Conservation (phyloP, 768 basidiomycete species). For the Rhodotorula paludigena region DNA sequence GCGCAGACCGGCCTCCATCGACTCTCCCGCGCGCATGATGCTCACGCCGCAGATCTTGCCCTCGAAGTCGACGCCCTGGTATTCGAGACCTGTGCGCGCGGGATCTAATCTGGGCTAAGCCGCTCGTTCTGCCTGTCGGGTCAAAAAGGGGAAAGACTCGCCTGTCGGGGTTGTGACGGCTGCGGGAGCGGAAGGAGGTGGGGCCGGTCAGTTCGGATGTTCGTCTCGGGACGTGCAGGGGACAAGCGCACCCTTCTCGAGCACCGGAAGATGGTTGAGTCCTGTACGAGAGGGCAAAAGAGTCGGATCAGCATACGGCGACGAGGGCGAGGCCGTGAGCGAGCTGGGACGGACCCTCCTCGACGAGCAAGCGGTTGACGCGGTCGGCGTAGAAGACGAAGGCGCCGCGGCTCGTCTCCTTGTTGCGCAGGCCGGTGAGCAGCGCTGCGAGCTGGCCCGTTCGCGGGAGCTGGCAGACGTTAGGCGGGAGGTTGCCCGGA, state of each 20-base stretch:
- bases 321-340: background rate
- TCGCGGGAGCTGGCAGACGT: slow-evolving; percentile 81
- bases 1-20: slow-evolving; percentile 94
- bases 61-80: slow-evolving; percentile 88
- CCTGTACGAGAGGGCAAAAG: slow-evolving; percentile 56
- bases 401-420: slow-evolving; percentile 75
- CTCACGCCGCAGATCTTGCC: slow-evolving; percentile 57
- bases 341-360: slow-evolving; percentile 48
- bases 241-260: slow-evolving; percentile 56
- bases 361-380: slow-evolving; percentile 64
- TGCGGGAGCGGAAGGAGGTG: background rate
- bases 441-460: slow-evolving; percentile 91
- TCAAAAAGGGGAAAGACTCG: slow-evolving; percentile 43
- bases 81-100: slow-evolving; percentile 61
- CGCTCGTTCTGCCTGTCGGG: slow-evolving; percentile 7
- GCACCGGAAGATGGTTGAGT: slow-evolving; percentile 76
- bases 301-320: background rate
- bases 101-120: slow-evolving; percentile 12
- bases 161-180: slow-evolving; percentile 73
- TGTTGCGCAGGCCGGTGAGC: slow-evolving; percentile 61
- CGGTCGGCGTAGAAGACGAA: slow-evolving; percentile 89
- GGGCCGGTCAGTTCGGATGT: background rate
- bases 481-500: slow-evolving; percentile 56
- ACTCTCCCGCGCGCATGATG: slow-evolving; percentile 80
- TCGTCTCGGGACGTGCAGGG: too few relatives aligned